Evolutionary conservation across 106 monocot genomes (phyloP).

Genomic region (Allium fistulosum): DNA sequence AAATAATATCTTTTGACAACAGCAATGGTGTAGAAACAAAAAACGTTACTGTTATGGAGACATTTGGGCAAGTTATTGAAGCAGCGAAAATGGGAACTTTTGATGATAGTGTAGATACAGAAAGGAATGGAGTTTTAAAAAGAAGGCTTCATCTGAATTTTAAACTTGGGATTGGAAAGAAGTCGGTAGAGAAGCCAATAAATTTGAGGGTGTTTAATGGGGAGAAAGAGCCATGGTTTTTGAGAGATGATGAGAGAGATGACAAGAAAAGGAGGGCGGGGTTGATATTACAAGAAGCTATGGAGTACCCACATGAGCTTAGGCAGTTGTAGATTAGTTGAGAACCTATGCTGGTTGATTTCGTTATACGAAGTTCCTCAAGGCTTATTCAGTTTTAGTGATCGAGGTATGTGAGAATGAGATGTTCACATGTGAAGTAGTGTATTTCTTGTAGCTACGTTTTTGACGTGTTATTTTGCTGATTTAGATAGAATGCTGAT

Average conservation of each 20-base stretch:
- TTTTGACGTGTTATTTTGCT: not conserved
- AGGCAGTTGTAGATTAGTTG: conserved; percentile 46
- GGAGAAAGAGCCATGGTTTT: conserved; percentile 30
- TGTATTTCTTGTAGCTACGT: not conserved
- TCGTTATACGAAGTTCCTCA: conserved; percentile 1
- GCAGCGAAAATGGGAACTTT: conserved; percentile 38
- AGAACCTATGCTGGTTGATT: conserved; percentile 1
- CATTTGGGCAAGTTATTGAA: conserved; percentile 67
- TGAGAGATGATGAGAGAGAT: conserved; percentile 85
- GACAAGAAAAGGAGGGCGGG: conserved; percentile 91
- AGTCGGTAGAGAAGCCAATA: conserved; percentile 32
- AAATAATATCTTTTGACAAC: conserved; percentile 11
- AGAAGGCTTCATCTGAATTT: conserved; percentile 61
- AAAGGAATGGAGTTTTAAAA: conserved; percentile 28
- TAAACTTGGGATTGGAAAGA: conserved; percentile 67
- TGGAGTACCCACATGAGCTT: conserved; percentile 90
- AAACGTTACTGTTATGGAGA: conserved; percentile 52
- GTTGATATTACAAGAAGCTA: conserved; percentile 83
- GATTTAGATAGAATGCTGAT: conserved; percentile 2
- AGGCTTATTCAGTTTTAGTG: conserved; percentile 2
- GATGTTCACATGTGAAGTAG: conserved; percentile 6
- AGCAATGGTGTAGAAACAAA: conserved; percentile 14
- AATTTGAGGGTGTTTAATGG: conserved; percentile 12
- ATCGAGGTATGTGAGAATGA: conserved; percentile 12
- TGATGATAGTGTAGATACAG: conserved; percentile 4